phyloP scores from a whole-genome alignment of 306 rosid species.

The Citrullus colocynthis region DNA sequence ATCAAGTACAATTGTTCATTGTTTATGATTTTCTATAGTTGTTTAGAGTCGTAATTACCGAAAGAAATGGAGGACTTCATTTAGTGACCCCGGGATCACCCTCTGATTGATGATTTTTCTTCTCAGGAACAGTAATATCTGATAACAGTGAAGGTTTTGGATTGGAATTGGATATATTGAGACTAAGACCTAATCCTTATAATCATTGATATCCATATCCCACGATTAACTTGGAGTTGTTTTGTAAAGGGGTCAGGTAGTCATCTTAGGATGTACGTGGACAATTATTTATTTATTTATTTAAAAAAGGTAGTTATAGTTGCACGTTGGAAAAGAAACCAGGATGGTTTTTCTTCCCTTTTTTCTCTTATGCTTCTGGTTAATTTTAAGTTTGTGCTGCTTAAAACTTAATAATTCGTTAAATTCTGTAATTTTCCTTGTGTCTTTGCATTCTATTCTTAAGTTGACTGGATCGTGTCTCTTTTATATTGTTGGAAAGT shows the following conservation, averaged over 20 bases:
- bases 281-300: neutral
- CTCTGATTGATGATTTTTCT: neutral
- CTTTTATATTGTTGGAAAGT: neutral
- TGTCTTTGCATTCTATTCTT: neutral
- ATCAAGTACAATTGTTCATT: neutral
- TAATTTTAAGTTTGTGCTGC: neutral
- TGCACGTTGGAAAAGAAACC: neutral
- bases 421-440: neutral
- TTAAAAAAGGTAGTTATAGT: neutral
- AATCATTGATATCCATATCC: neutral
- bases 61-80: too few species aligned
- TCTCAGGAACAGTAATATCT: neutral
- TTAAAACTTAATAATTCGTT: neutral
- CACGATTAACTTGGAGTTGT: neutral
- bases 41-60: neutral
- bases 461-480: neutral
- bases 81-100: too few species aligned
- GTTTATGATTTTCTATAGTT: neutral
- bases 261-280: neutral
- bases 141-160: neutral
- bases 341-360: neutral
- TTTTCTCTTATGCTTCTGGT: neutral
- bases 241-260: neutral
- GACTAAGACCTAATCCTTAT: neutral
- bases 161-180: neutral